phyloP scores from a whole-genome alignment of 306 rosid species.

The Quercus gilva region DNA sequence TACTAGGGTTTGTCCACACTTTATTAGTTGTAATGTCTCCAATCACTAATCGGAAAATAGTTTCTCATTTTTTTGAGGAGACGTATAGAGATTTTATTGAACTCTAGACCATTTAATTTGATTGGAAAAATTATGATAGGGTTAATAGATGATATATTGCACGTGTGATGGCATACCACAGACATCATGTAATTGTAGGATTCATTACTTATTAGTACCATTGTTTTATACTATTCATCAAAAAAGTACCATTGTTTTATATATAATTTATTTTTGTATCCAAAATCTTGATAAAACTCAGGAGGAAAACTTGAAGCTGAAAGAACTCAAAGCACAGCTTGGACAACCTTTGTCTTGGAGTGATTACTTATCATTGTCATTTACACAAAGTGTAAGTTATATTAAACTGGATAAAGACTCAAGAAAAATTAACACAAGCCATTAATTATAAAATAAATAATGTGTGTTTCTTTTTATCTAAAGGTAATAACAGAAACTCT shows the following conservation, averaged over 20 bases:
- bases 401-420: background rate
- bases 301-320: conserved; percentile 84
- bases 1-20: conserved; percentile 13
- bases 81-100: background rate
- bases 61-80: background rate
- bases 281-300: conserved; percentile 28
- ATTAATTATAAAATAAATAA: background rate
- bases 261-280: background rate
- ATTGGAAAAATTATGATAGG: background rate
- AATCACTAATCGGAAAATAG: background rate
- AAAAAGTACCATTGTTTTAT: background rate
- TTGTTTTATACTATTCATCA: background rate
- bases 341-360: conserved; percentile 73
- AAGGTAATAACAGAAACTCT: conserved; percentile 90
- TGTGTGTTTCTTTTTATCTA: conserved; percentile 1
- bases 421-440: background rate
- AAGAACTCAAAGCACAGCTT: conserved; percentile 58
- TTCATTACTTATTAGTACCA: background rate
- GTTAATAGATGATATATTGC: background rate
- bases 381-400: conserved; percentile 75
- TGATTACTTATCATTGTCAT: conserved; percentile 82
- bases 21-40: background rate
- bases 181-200: background rate
- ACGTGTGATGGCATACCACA: background rate
- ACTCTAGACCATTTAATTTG: background rate